Percentiles rank a stretch among this genome's conserved stretches.
Evolutionary conservation across 2,329 filamentous ascomycete genomes (phyloP).

Genomic region (Xylaria sp.): DNA sequence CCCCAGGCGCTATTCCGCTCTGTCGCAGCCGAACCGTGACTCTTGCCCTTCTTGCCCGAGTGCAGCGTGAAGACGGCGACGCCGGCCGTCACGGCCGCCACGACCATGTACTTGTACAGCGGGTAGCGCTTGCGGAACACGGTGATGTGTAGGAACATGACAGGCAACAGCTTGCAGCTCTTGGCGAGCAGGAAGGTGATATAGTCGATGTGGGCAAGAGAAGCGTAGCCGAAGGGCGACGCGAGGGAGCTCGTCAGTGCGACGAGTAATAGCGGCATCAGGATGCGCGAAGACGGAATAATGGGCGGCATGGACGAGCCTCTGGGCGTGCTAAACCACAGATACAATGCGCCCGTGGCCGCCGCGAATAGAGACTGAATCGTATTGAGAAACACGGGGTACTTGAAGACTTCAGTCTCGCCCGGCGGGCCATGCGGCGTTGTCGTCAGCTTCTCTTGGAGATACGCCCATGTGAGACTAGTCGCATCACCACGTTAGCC

Average conservation of each 20-base stretch:
- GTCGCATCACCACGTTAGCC: slow-evolving; percentile 16
- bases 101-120: slow-evolving; percentile 95
- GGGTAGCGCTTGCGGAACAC: slow-evolving; percentile 91
- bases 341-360: slow-evolving; percentile 83
- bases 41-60: slow-evolving; percentile 66
- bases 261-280: slow-evolving; percentile 83
- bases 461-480: slow-evolving; percentile 92
- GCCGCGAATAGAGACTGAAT: slow-evolving; percentile 93
- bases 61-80: slow-evolving; percentile 97
- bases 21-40: slow-evolving; percentile 60
- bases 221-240: slow-evolving; percentile 95
- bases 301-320: slow-evolving; percentile 68
- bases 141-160: slow-evolving; percentile 96
- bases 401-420: slow-evolving; percentile 83
- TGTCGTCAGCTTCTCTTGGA: slow-evolving; percentile 97
- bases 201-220: slow-evolving; percentile 94
- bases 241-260: slow-evolving; percentile 89
- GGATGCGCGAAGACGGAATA: slow-evolving; percentile 80
- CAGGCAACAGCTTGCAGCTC: slow-evolving; percentile 97
- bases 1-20: slow-evolving; percentile 79
- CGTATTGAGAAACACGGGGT: slow-evolving; percentile 95
- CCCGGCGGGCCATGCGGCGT: slow-evolving; percentile 78
- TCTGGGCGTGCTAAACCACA: slow-evolving; percentile 70
- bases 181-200: slow-evolving; percentile 98
- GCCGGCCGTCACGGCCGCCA: slow-evolving; percentile 88